phyloP scores from a whole-genome alignment of 305 asterid genomes.

The Nicotiana rustica region DNA sequence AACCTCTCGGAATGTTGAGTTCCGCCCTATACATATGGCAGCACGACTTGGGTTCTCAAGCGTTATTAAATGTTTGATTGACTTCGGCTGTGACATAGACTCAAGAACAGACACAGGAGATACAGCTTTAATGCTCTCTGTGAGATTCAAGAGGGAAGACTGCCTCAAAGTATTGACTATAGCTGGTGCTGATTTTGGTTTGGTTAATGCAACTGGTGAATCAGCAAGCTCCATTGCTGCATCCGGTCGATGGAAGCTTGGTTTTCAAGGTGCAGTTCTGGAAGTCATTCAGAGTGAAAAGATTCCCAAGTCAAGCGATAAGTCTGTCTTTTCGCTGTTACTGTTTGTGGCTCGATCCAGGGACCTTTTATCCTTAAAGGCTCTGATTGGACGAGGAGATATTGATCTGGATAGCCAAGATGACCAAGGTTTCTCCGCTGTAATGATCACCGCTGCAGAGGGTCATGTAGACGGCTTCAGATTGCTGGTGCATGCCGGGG shows the following conservation, averaged over 20 bases:
- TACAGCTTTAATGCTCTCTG: slow-evolving; percentile 68
- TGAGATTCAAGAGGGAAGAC: slow-evolving; percentile 59
- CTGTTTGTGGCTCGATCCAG: slow-evolving; percentile 71
- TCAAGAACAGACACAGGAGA: slow-evolving; percentile 64
- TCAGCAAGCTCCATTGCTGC: slow-evolving; percentile 58
- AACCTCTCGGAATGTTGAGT: slow-evolving; percentile 57
- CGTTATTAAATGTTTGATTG: slow-evolving; percentile 61
- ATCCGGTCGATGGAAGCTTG: slow-evolving; percentile 55
- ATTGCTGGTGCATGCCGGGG: slow-evolving; percentile 77
- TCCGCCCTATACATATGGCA: slow-evolving; percentile 74
- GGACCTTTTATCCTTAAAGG: slow-evolving; percentile 62
- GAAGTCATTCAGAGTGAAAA: slow-evolving; percentile 56
- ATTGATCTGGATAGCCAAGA: slow-evolving; percentile 68
- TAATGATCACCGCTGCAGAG: slow-evolving; percentile 76
- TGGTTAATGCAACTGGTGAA: slow-evolving; percentile 62
- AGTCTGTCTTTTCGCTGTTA: slow-evolving; percentile 61
- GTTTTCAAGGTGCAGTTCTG: slow-evolving; percentile 64
- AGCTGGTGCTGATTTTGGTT: slow-evolving; percentile 81
- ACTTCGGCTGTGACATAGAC: slow-evolving; percentile 68
- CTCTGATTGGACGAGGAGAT: slow-evolving; percentile 51
- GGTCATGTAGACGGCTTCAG: slow-evolving; percentile 81
- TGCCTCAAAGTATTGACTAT: slow-evolving; percentile 66
- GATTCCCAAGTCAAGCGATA: slow-evolving; percentile 60
- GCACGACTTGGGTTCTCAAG: slow-evolving; percentile 64
- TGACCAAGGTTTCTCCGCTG: slow-evolving; percentile 77